Evolutionary conservation across 139 green algal species (phyloP).

Genomic region (Choricystis sp.): DNA sequence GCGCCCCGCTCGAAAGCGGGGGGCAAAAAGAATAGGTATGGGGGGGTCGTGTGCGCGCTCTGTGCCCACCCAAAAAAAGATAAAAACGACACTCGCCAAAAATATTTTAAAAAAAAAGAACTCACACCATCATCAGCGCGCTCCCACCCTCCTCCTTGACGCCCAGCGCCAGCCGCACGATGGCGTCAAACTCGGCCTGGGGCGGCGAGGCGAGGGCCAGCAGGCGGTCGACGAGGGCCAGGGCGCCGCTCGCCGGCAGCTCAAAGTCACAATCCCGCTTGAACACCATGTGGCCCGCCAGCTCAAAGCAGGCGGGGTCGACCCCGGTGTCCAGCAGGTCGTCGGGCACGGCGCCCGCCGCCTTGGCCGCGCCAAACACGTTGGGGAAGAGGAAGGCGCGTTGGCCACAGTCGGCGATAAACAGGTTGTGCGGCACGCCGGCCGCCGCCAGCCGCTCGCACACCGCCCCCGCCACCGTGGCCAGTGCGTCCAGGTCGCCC

Average conservation of each 20-base stretch:
- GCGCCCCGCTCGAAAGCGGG: too few species aligned
- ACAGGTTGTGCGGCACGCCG: conserved; percentile 93
- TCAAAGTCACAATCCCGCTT: conserved; percentile 84
- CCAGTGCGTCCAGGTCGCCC: conserved; percentile 35
- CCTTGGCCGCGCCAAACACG: conserved; percentile 67
- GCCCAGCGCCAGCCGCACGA: background rate
- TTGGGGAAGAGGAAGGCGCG: conserved; percentile 80
- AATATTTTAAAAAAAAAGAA: too few species aligned
- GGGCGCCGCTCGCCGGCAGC: too few species aligned
- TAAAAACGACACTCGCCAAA: too few species aligned
- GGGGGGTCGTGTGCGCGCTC: too few species aligned
- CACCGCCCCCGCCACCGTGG: conserved; percentile 36
- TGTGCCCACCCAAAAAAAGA: too few species aligned
- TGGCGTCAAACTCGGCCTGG: background rate
- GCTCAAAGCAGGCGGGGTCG: conserved; percentile 92
- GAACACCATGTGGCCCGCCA: conserved; percentile 88
- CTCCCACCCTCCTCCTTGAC: too few species aligned
- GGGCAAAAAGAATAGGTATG: too few species aligned
- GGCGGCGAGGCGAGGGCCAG: background rate
- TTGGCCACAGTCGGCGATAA: conserved; percentile 73
- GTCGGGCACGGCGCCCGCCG: conserved; percentile 34
- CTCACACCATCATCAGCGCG: too few species aligned
- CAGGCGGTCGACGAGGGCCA: background rate
- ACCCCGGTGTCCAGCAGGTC: conserved; percentile 52
- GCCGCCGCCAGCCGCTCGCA: conserved; percentile 46